These are phyloP conservation scores for Cladosporium colombiae DNA, from an alignment of 2,329 filamentous ascomycete species.

Conservation along the genomic window DNA sequence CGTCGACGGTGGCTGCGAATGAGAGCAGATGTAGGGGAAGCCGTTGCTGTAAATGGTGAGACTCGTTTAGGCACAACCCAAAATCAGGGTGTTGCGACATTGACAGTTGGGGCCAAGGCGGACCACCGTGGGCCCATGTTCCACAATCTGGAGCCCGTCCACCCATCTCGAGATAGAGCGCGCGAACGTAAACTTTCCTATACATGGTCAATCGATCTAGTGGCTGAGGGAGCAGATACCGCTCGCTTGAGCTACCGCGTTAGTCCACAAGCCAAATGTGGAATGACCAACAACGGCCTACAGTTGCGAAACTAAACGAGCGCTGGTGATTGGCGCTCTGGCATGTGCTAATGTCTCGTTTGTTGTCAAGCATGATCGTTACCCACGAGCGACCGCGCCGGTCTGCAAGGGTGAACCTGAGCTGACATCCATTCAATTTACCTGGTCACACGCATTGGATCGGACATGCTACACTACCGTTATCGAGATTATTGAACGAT, in stretches of 20 bases:
- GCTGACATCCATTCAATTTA: not conserved
- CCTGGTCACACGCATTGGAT: constrained; percentile 8
- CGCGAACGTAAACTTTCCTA: constrained; percentile 14
- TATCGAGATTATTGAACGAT: constrained; percentile 14
- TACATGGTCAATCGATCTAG: constrained; percentile 15
- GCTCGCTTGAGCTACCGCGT: constrained; percentile 18
- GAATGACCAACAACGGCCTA: constrained; percentile 6
- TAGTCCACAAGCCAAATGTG: constrained; percentile 18
- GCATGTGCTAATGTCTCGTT: constrained; percentile 10
- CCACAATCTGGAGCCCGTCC: constrained; percentile 14
- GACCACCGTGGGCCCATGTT: constrained; percentile 14
- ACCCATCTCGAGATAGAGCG: constrained; percentile 16
- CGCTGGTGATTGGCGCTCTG: constrained; percentile 11
- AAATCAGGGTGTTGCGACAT: constrained; percentile 6
- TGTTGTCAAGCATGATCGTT: constrained; percentile 4
- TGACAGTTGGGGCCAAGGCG: constrained; percentile 15
- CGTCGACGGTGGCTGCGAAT: constrained; percentile 9
- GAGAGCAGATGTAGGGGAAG: constrained; percentile 14
- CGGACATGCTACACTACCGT: not conserved
- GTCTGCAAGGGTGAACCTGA: constrained; percentile 10
- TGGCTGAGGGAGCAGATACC: constrained; percentile 14
- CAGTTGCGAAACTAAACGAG: constrained; percentile 7
- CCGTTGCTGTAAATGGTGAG: constrained; percentile 17
- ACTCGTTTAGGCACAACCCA: constrained; percentile 3
- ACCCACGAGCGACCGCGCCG: not conserved